Evolutionary conservation across 345 rosid species (phyloP).

Genomic region (Streptanthus diversifolius): DNA sequence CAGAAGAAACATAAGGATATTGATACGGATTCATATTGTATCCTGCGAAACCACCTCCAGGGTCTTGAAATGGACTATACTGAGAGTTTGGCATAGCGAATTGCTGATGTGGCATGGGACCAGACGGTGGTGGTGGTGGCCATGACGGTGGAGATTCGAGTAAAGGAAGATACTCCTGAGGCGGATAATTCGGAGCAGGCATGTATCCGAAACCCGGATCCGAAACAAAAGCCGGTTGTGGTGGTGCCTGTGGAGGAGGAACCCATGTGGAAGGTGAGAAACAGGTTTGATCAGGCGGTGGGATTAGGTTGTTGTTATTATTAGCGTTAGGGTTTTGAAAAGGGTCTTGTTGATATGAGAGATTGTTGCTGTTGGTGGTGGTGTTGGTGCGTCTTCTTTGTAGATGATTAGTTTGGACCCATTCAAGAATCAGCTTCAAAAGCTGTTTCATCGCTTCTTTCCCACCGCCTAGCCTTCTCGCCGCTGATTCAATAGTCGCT

Average conservation of each 20-base stretch:
- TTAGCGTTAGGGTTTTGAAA: slow-evolving; percentile 51
- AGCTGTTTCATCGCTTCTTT: slow-evolving; percentile 90
- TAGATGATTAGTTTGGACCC: slow-evolving; percentile 92
- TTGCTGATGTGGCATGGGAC: slow-evolving; percentile 39
- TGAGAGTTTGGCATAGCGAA: slow-evolving; percentile 39
- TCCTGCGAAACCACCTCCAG: slow-evolving; percentile 41
- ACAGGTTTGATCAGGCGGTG: slow-evolving; percentile 42
- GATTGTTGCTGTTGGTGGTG: background rate
- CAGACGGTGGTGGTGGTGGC: slow-evolving; percentile 22
- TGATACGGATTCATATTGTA: slow-evolving; percentile 52
- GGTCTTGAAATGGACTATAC: slow-evolving; percentile 26
- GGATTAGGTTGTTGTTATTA: slow-evolving; percentile 33
- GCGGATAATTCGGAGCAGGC: slow-evolving; percentile 26
- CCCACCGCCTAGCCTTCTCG: slow-evolving; percentile 86
- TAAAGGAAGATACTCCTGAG: slow-evolving; percentile 17
- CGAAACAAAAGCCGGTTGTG: slow-evolving; percentile 33
- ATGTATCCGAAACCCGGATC: slow-evolving; percentile 43
- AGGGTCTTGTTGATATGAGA: slow-evolving; percentile 37
- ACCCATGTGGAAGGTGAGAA: slow-evolving; percentile 48
- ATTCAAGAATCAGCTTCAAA: slow-evolving; percentile 86
- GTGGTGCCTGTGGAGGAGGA: slow-evolving; percentile 21
- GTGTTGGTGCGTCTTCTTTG: slow-evolving; percentile 45
- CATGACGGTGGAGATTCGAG: slow-evolving; percentile 29
- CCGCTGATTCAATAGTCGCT: slow-evolving; percentile 83
- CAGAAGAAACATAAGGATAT: slow-evolving; percentile 40